phyloP scores from a whole-genome alignment of 345 rosid genomes.

The Aquilaria sinensis region DNA sequence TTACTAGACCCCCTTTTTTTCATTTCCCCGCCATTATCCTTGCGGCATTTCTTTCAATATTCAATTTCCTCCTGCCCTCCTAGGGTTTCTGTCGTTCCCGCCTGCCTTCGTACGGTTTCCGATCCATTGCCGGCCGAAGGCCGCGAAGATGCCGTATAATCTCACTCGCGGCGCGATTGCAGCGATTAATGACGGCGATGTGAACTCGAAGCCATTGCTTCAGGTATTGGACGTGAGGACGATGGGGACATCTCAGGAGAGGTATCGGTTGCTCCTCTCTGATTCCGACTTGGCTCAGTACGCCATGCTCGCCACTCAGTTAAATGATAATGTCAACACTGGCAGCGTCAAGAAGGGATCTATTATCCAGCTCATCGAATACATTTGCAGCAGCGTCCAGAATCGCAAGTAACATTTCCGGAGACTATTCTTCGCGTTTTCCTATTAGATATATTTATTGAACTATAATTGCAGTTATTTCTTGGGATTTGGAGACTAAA shows the following conservation, averaged over 20 bases:
- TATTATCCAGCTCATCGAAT: slow-evolving; percentile 77
- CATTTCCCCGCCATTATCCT: too few relatives aligned
- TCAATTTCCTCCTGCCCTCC: too few relatives aligned
- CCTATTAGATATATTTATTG: too few relatives aligned
- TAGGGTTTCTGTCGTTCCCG: too few relatives aligned
- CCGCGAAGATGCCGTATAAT: slow-evolving; percentile 51
- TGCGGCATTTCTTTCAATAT: too few relatives aligned
- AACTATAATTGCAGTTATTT: too few relatives aligned
- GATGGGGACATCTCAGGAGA: slow-evolving; percentile 57
- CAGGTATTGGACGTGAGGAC: slow-evolving; percentile 69
- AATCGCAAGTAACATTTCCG: slow-evolving; percentile 47
- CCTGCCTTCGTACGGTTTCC: too few relatives aligned
- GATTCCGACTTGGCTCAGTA: slow-evolving; percentile 63
- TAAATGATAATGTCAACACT: slow-evolving; percentile 59
- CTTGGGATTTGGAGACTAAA: not conserved
- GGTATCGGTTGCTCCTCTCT: slow-evolving; percentile 66
- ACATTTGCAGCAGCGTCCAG: slow-evolving; percentile 68
- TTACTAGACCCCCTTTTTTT: too few relatives aligned
- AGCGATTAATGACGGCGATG: slow-evolving; percentile 60
- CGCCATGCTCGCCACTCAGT: slow-evolving; percentile 81
- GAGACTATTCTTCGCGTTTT: too few relatives aligned
- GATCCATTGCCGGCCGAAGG: too few relatives aligned
- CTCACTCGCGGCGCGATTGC: slow-evolving; percentile 66
- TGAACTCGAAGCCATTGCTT: slow-evolving; percentile 73
- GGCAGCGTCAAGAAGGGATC: slow-evolving; percentile 65